Percentiles rank a stretch among this genome's conserved stretches.
Evolutionary conservation across 1,284 basidiomycete genomes (phyloP).

Genomic region (Pyrrhoderma noxium): DNA sequence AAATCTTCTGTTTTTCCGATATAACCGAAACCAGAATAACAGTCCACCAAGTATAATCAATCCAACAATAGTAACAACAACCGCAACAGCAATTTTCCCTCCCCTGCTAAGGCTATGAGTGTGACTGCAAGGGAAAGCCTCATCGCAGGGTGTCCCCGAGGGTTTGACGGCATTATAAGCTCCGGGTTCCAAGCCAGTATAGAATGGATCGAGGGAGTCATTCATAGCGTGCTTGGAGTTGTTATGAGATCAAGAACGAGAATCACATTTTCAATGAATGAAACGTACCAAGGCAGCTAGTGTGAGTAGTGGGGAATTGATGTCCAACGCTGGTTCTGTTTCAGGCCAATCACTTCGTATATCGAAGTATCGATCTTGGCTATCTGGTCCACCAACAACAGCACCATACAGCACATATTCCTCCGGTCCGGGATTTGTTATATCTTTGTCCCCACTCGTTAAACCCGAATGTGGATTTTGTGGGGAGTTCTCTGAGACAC

Average conservation of each 20-base stretch:
- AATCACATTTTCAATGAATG: background rate
- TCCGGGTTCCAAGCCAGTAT: slow-evolving; percentile 59
- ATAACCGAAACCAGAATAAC: slow-evolving; percentile 35
- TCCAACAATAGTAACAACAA: slow-evolving; percentile 57
- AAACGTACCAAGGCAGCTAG: slow-evolving; percentile 54
- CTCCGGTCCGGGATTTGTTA: slow-evolving; percentile 70
- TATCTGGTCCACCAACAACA: slow-evolving; percentile 81
- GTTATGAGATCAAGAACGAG: background rate
- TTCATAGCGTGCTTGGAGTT: slow-evolving; percentile 43
- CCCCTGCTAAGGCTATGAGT: slow-evolving; percentile 44
- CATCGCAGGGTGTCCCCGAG: slow-evolving; percentile 67
- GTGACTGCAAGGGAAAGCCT: slow-evolving; percentile 49
- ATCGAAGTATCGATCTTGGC: slow-evolving; percentile 72
- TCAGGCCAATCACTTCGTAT: slow-evolving; percentile 78
- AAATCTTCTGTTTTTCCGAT: slow-evolving; percentile 1
- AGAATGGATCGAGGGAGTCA: slow-evolving; percentile 72
- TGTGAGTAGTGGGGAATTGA: slow-evolving; percentile 81
- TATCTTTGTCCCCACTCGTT: slow-evolving; percentile 66
- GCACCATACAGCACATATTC: slow-evolving; percentile 80
- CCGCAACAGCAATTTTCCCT: slow-evolving; percentile 66
- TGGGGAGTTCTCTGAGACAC: slow-evolving; percentile 84
- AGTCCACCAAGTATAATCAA: slow-evolving; percentile 43
- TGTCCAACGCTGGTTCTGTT: slow-evolving; percentile 75
- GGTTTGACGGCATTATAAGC: slow-evolving; percentile 59
- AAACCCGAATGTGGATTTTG: slow-evolving; percentile 83